Percentiles rank a stretch among this genome's conserved stretches.
Conservation (phyloP, 768 basidiomycete species). For the Suillus americanus region DNA sequence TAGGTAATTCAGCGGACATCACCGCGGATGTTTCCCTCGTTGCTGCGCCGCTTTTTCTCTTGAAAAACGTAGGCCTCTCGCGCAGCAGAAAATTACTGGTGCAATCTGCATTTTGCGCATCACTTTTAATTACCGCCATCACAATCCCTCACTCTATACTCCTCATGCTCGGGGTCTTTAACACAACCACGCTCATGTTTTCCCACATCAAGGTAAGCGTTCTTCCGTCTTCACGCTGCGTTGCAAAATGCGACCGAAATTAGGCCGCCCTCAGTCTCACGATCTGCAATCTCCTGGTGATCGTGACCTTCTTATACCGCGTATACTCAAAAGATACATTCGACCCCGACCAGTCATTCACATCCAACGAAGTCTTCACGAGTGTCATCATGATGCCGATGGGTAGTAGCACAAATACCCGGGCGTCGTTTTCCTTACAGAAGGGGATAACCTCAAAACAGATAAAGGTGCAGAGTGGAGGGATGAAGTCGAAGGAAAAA, state of each 20-base stretch:
- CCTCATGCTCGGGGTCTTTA: not conserved
- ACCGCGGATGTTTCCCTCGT: constrained; percentile 21
- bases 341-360: constrained; percentile 6
- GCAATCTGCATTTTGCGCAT: constrained; percentile 19
- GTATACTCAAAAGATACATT: constrained; percentile 3
- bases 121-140: constrained; percentile 18
- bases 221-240: not conserved
- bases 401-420: not conserved
- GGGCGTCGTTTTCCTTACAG: not conserved
- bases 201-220: constrained; percentile 23
- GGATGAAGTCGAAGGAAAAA: not conserved
- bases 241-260: not conserved
- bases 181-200: constrained; percentile 14
- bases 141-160: constrained; percentile 17
- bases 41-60: constrained; percentile 16
- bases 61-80: constrained; percentile 8
- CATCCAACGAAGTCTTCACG: not conserved
- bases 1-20: constrained; percentile 16
- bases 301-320: constrained; percentile 22
- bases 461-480: not conserved
- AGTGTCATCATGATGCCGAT: not conserved
- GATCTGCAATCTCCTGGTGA: constrained; percentile 27
- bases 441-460: constrained; percentile 30
- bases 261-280: constrained; percentile 24
- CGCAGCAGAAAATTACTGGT: constrained; percentile 18